These are phyloP conservation scores for Dactylellina leptospora DNA, from an alignment of 2,329 filamentous ascomycete genomes.

Conservation along the genomic window DNA sequence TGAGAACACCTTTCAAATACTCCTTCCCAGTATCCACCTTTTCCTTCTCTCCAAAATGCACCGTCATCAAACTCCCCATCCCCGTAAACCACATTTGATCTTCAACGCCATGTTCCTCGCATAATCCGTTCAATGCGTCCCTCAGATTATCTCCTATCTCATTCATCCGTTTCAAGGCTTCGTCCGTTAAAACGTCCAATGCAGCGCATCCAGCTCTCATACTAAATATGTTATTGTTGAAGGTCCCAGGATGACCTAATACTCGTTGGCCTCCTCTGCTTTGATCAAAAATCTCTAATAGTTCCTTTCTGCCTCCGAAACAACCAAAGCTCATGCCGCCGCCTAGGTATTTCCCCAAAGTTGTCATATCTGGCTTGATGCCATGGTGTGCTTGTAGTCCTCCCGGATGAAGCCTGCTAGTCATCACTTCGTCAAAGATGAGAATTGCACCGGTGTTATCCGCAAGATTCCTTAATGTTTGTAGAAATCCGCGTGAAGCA, in stretches of 20 bases:
- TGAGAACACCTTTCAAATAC: no score
- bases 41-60: slow-evolving; percentile 13
- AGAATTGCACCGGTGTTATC: slow-evolving; percentile 66
- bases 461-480: slow-evolving; percentile 62
- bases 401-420: slow-evolving; percentile 67
- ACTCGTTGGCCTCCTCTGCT: background rate
- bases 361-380: slow-evolving; percentile 70
- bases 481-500: slow-evolving; percentile 66
- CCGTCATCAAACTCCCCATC: slow-evolving; percentile 23
- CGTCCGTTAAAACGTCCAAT: slow-evolving; percentile 16
- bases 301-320: slow-evolving; percentile 69
- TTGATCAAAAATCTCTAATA: slow-evolving; percentile 70
- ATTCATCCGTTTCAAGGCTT: slow-evolving; percentile 19
- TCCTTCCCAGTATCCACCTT: background rate
- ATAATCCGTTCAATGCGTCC: background rate
- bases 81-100: slow-evolving; percentile 33
- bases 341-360: slow-evolving; percentile 73
- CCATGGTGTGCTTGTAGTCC: slow-evolving; percentile 64
- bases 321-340: slow-evolving; percentile 74
- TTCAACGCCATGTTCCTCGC: slow-evolving; percentile 3
- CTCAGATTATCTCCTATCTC: slow-evolving; percentile 25
- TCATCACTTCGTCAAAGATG: slow-evolving; percentile 78
- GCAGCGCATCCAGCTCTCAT: slow-evolving; percentile 67
- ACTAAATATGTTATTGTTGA: slow-evolving; percentile 73
- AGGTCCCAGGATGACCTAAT: slow-evolving; percentile 68